Evolutionary conservation across 768 basidiomycete species (phyloP), one percentile per base, ranked within the genome.

Genomic region (Hygrocybe punicea): DNA sequence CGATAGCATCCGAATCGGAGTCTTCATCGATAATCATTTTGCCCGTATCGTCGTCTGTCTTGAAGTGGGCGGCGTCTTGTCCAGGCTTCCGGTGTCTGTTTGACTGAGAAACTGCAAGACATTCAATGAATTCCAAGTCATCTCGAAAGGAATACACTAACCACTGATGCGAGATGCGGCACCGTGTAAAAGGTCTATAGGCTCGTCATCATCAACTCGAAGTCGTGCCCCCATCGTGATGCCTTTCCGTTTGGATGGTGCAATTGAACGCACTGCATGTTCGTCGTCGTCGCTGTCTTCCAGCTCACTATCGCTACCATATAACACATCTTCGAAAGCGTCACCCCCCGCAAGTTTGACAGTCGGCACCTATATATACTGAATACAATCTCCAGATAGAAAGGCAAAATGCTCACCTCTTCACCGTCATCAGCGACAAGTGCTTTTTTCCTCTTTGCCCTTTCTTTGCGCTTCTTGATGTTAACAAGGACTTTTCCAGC

Each of bases 241-340:
- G 55, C 67, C 67, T 59, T 70, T 74, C 54, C 70, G 74, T 53
- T 73, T 78, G 7, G 65, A 61, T 9, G 62, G 56, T 16, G 62
- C 58, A 35, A 62, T 64, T 10, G 65, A 33, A 7, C 63, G 63
- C 19, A 60, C 58, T 35, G 68, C 61, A 13, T 72, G 65, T 51
- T 65, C 59, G 53, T 89, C 85, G 44, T 84, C 82, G 40, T 87
- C 86, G 59, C 81, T 84, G 60, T 86, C 86, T 2, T 85, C 88
- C 33, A 88, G 72, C 66, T 98, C 95, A 62, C 91, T 93, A 67
- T 98, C 97, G 66, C 93, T 96, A 40, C 94, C 95, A 69, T 98
- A 98, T 24, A 99, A 76, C 0, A 98, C 92, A 66, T 99, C 95
- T 68, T 99, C 95, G 61, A 98, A 99, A 0, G 95, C 94, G 68